phyloP scores from a whole-genome alignment of 768 basidiomycete genomes.

The Rhodotorula kratochvilovae region DNA sequence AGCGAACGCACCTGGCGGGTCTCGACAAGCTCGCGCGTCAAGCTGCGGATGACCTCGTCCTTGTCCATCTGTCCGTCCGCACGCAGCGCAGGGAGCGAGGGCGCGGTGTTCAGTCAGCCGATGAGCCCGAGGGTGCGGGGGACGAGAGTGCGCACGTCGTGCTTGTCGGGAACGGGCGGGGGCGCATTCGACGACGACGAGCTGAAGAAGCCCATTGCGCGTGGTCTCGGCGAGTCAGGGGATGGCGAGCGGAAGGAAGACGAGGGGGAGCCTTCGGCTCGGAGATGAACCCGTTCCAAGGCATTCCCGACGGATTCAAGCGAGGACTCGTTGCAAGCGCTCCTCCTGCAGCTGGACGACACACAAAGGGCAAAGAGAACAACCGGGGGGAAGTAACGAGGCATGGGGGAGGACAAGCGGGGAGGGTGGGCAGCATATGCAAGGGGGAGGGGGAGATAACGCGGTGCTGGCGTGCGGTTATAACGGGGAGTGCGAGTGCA shows the following conservation, averaged over 20 bases:
- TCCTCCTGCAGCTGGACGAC: too few relatives aligned
- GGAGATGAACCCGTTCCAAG: neutral
- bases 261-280: neutral
- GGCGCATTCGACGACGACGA: neutral
- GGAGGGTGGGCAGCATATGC: too few relatives aligned
- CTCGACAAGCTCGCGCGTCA: conserved; percentile 12
- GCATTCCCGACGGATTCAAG: too few relatives aligned
- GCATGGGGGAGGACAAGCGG: too few relatives aligned
- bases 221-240: neutral
- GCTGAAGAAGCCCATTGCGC: neutral
- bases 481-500: too few relatives aligned
- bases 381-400: too few relatives aligned
- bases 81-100: neutral
- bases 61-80: neutral
- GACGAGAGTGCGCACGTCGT: neutral
- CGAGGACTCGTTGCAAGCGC: too few relatives aligned
- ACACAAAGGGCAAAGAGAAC: too few relatives aligned
- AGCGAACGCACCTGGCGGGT: conserved; percentile 5
- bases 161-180: neutral
- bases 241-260: neutral
- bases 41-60: conserved; percentile 12
- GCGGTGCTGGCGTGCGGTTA: too few relatives aligned
- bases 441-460: too few relatives aligned
- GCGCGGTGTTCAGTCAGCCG: neutral
- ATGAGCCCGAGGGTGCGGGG: neutral